A percentile compares a stretch with the other conserved stretches of the same genome.
Conservation (phyloP, 2,329 filamentous ascomycete genomes). For the Stachybotrys chlorohalonatus region DNA sequence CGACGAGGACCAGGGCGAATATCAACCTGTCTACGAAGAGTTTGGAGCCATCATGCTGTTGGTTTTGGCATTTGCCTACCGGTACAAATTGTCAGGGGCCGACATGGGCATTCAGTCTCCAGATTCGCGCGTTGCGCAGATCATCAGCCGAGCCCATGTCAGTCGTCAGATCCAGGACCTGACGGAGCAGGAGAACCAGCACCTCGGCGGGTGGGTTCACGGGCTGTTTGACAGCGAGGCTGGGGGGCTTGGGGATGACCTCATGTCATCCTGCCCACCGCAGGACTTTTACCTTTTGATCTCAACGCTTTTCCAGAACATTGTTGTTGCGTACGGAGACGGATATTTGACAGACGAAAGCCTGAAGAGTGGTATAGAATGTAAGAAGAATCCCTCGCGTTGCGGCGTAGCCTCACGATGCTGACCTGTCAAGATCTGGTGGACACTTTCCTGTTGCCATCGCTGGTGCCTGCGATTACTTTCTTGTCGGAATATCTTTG, state of each 20-base stretch:
- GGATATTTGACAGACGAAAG: conserved; percentile 59
- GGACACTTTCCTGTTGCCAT: conserved; percentile 72
- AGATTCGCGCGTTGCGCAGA: conserved; percentile 60
- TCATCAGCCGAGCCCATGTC: conserved; percentile 52
- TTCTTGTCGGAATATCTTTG: conserved; percentile 66
- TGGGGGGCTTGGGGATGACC: conserved; percentile 65
- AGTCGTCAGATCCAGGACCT: conserved; percentile 51
- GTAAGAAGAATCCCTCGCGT: conserved; percentile 32
- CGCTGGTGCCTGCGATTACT: conserved; percentile 62
- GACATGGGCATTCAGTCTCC: conserved; percentile 53
- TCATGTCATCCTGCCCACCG: conserved; percentile 73
- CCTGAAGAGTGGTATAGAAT: conserved; percentile 68
- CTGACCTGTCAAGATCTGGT: conserved; percentile 49
- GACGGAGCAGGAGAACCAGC: conserved; percentile 52
- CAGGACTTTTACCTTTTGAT: conserved; percentile 76
- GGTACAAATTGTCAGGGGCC: conserved; percentile 56
- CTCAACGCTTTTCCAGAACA: conserved; percentile 68
- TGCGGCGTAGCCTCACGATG: conserved; percentile 3
- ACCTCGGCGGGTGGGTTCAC: conserved; percentile 66
- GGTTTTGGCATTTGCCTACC: conserved; percentile 64
- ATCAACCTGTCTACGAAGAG: conserved; percentile 79
- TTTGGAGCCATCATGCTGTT: conserved; percentile 71
- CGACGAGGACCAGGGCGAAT: conserved; percentile 76
- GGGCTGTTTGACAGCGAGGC: conserved; percentile 69
- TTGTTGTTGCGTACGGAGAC: conserved; percentile 59